Evolutionary conservation across 208 protist genomes (phyloP), one percentile per base, ranked within the genome.

Genomic region (Leptomonas pyrrhocoris): DNA sequence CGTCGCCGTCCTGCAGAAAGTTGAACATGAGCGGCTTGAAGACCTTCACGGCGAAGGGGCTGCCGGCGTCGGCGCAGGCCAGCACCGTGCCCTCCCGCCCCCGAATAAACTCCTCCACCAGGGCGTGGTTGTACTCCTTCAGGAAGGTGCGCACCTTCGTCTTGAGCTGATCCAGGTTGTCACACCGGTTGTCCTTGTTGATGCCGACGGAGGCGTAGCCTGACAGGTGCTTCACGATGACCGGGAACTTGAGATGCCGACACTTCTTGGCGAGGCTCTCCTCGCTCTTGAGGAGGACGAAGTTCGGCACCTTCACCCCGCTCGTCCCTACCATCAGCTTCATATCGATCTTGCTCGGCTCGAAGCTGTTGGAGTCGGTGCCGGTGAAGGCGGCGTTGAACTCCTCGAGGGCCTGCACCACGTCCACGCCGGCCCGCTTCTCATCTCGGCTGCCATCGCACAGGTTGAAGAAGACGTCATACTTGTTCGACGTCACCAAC

Each of bases 331-430:
- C 92, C 28, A 94, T 82, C 46, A 96, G 58, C 77, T 96, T 96
- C 92, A 96, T 96, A 61, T 90, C 88, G 68, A 94, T 89, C 62
- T 96, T 96, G 61, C 82, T 94, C 0, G 92, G 92, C 68, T 96
- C 92, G 67, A 94, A 96, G 70, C 87, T 86, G 55, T 71, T 80
- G 28, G 86, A 92, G 76, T 96, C 89, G 28, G 89, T 88, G 28
- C 92, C 92, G 28, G 92, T 96, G 77, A 94, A 96, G 54, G 92
- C 88, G 16, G 89, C 87, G 73, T 96, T 94, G 61, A 91, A 77
- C 70, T 94, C 88, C 71, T 96, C 89, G 34, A 96, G 84, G 46
- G 89, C 89, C 51, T 85, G 49, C 49, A 96, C 83, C 28, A 96
- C 92, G 54, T 94, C 92, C 16, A 92, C 73, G 43, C 92, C 92